These are phyloP conservation scores for Centrapalus pauciflorus DNA, from an alignment of 129 eudicot genomes.

Conservation along the genomic window DNA sequence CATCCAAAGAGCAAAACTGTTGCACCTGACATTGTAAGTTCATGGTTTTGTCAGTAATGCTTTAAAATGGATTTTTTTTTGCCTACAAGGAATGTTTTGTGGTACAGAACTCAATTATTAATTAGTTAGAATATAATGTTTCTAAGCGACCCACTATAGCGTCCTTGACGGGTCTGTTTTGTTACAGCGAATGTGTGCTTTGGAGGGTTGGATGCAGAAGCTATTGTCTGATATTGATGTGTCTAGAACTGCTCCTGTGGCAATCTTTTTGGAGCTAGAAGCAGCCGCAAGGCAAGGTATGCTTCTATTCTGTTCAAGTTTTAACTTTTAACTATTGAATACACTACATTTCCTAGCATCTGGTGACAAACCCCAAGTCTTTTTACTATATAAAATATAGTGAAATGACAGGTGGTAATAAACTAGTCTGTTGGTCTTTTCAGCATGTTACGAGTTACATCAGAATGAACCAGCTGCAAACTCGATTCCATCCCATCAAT, in stretches of 20 bases:
- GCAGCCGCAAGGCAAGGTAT: slow-evolving; percentile 77
- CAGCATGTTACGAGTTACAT: slow-evolving; percentile 59
- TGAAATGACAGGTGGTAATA: slow-evolving; percentile 1
- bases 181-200: slow-evolving; percentile 70
- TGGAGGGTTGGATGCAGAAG: slow-evolving; percentile 77
- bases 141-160: no score
- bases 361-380: background rate
- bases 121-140: no score
- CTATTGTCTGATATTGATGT: slow-evolving; percentile 62
- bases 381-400: background rate
- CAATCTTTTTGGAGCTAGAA: slow-evolving; percentile 84
- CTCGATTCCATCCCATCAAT: slow-evolving; percentile 31
- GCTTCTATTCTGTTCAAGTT: slow-evolving; percentile 48
- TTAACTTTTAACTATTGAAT: background rate
- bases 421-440: slow-evolving; percentile 18
- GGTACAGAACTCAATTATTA: background rate
- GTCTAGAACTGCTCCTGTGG: slow-evolving; percentile 77
- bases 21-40: background rate
- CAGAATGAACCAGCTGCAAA: slow-evolving; percentile 28
- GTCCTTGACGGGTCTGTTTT: slow-evolving; percentile 22
- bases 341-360: background rate
- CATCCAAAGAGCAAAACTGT: background rate
- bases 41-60: background rate
- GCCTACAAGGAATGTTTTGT: background rate
- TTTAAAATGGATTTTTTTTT: background rate